Evolutionary conservation across 257 asterid species (phyloP).

Genomic region (Eustoma russellianum): DNA sequence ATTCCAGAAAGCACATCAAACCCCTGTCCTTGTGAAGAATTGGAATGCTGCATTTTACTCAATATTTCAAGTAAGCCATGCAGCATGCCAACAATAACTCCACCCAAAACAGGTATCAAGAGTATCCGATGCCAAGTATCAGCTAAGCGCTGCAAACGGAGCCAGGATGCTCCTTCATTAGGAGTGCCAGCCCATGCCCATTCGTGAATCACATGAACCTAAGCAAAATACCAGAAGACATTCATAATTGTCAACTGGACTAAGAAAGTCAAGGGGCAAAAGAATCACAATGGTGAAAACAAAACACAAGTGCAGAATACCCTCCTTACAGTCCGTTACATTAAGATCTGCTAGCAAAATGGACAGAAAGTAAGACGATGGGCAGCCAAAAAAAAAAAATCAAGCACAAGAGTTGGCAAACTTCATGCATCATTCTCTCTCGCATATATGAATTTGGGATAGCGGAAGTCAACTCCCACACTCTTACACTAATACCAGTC

Average conservation of each 20-base stretch:
- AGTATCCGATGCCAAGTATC: constrained; percentile 99
- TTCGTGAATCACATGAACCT: constrained; percentile 94
- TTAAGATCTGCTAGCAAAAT: no score
- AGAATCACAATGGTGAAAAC: no score
- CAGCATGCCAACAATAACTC: constrained; percentile 92
- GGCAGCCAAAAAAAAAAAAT: no score
- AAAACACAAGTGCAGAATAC: no score
- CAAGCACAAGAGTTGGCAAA: no score
- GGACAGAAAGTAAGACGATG: no score
- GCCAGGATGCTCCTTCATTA: constrained; percentile 97
- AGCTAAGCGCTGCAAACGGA: constrained; percentile 79
- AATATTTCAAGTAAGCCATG: constrained; percentile 90
- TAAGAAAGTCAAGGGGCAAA: not conserved
- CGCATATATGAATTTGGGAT: no score
- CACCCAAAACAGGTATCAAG: constrained; percentile 86
- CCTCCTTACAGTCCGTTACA: no score
- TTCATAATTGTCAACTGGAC: constrained; percentile 1
- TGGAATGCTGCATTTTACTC: constrained; percentile 69
- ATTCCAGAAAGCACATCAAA: constrained; percentile 67
- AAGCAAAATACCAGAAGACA: constrained; percentile 9
- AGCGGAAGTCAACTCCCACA: no score
- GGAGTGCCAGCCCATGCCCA: constrained; percentile 99
- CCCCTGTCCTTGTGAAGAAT: constrained; percentile 75
- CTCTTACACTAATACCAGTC: no score
- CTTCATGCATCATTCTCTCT: no score